phyloP scores from a whole-genome alignment of 2,329 filamentous ascomycete genomes.

The Microdochium nivale region DNA sequence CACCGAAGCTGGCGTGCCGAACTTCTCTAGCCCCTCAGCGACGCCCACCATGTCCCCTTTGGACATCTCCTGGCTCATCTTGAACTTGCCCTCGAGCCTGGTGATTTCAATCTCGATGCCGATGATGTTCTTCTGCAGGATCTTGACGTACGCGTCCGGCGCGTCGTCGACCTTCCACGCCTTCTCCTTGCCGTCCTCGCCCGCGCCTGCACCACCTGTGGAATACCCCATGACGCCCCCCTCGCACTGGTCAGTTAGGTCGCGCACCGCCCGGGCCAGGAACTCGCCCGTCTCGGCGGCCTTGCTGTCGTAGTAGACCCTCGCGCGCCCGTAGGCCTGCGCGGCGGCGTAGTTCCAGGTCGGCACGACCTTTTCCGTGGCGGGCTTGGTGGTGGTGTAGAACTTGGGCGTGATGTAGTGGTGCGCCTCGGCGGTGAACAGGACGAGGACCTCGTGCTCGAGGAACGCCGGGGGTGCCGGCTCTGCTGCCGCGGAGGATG shows the following conservation, averaged over 20 bases:
- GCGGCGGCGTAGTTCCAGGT: slow-evolving; percentile 64
- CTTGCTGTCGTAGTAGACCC: slow-evolving; percentile 41
- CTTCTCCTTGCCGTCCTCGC: slow-evolving; percentile 17
- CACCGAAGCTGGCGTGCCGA: no score
- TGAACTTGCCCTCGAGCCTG: slow-evolving; percentile 51
- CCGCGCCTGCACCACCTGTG: no score
- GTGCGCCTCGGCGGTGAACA: slow-evolving; percentile 50
- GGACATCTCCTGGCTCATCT: slow-evolving; percentile 56
- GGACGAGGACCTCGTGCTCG: slow-evolving; percentile 48
- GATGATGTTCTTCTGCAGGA: slow-evolving; percentile 50
- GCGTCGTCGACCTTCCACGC: slow-evolving; percentile 52
- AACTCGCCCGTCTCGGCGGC: slow-evolving; percentile 34
- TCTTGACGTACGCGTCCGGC: slow-evolving; percentile 43
- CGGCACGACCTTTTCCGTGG: slow-evolving; percentile 56
- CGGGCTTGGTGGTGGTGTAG: slow-evolving; percentile 56
- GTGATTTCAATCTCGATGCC: slow-evolving; percentile 51
- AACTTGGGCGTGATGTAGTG: slow-evolving; percentile 64
- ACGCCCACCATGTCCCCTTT: slow-evolving; percentile 47
- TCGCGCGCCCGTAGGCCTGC: slow-evolving; percentile 52
- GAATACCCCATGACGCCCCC: slow-evolving; percentile 47
- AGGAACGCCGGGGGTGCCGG: slow-evolving; percentile 11
- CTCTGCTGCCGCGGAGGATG: slow-evolving; percentile 8
- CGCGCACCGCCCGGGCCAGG: slow-evolving; percentile 40
- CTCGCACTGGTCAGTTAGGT: slow-evolving; percentile 44
- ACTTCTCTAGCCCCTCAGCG: slow-evolving; percentile 39